These are phyloP conservation scores for Eimeria maxima DNA, from an alignment of 169 alveolate species.

Conservation along the genomic window DNA sequence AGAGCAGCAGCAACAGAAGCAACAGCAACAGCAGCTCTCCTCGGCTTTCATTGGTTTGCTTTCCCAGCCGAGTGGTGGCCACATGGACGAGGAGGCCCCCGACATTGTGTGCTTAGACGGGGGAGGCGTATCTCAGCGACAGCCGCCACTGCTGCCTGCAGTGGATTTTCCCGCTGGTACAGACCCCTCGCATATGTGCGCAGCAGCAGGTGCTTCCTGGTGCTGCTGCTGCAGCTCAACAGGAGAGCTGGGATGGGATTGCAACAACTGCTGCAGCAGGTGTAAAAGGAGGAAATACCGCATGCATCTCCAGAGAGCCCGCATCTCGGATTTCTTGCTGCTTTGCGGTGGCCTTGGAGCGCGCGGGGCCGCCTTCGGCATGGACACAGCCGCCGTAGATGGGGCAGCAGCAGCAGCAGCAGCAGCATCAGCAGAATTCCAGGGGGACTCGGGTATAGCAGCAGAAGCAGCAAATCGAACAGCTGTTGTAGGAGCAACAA, in stretches of 20 bases:
- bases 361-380: slow-evolving; percentile 19
- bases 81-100: background rate
- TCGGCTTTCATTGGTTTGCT: background rate
- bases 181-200: background rate
- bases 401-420: slow-evolving; percentile 3
- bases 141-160: slow-evolving; percentile 40
- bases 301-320: background rate
- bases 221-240: slow-evolving; percentile 1
- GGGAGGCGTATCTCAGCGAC: background rate
- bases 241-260: background rate
- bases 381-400: background rate
- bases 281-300: background rate
- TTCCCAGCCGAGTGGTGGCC: background rate
- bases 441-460: background rate
- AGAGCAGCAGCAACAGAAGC: too few relatives aligned
- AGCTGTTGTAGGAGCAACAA: background rate
- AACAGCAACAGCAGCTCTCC: background rate
- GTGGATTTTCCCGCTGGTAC: slow-evolving; percentile 12
- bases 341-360: slow-evolving; percentile 17
- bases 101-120: background rate
- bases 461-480: background rate
- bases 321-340: slow-evolving; percentile 26
- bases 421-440: background rate
- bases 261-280: too few relatives aligned
- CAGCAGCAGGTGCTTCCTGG: background rate